Conservation (phyloP, 805 yeast genomes). For the Jamesozyma gamospora region DNA sequence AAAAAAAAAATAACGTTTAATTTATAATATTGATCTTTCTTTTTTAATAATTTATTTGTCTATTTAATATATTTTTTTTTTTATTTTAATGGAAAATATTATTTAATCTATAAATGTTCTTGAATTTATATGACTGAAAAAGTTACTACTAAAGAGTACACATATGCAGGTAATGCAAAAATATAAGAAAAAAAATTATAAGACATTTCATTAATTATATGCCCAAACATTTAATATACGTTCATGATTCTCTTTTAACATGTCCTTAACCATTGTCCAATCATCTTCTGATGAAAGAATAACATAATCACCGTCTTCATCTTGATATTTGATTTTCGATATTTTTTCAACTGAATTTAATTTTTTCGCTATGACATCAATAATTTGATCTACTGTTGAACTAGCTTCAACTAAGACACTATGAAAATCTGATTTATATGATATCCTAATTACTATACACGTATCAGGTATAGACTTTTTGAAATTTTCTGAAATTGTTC, state of each 20-base stretch:
- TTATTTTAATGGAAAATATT: no score
- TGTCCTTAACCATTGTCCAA: conserved; percentile 75
- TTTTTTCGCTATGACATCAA: conserved; percentile 49
- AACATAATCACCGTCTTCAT: conserved; percentile 93
- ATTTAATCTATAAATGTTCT: no score
- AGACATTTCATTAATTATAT: conserved; percentile 3
- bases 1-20: no score
- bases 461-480: conserved; percentile 32
- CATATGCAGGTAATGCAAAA: no score
- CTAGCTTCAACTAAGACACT: conserved; percentile 53
- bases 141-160: no score
- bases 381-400: conserved; percentile 42
- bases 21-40: no score
- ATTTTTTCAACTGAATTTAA: conserved; percentile 43
- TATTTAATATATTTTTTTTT: no score
- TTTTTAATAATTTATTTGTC: no score
- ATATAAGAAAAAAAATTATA: no score
- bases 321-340: conserved; percentile 63
- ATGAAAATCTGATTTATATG: conserved; percentile 43
- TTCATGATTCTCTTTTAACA: conserved; percentile 43
- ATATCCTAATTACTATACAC: conserved; percentile 32
- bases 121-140: no score
- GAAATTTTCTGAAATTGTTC: conserved; percentile 34
- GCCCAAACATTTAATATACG: conserved; percentile 38
- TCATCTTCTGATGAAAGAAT: conserved; percentile 80